Base-by-base conservation (phyloP, 2,329 filamentous ascomycete genomes). In the Apiospora koreana region DNA sequence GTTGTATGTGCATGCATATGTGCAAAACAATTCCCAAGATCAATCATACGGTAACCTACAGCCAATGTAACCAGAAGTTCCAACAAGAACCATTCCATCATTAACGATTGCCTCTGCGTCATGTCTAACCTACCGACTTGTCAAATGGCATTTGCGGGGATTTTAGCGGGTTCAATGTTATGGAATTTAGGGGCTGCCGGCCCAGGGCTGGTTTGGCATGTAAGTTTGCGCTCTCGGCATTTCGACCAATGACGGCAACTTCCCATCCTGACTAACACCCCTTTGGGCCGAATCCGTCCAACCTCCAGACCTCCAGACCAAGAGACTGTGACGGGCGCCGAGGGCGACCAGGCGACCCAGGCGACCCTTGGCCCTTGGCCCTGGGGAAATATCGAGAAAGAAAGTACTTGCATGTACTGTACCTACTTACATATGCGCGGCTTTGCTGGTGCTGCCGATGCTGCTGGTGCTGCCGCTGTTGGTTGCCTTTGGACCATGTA, bases 191-290 rank as follows among this genome's bases (percentile, higher is more conserved):
- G n/a, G n/a, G n/a, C n/a, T n/a, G n/a, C n/a, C n/a, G n/a, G n/a
- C n/a, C n/a, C n/a, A 35, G 18, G 62, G 62, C 31, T 38, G 43
- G 46, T 23, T 25, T 48, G 46, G 28, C 28, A 16, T 38, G 54
- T 12, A 62, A 62, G 28, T 62, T 62, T 38, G 54, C 31, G 64
- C 45, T 79, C 83, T 79, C 83, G 84, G 84, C 77, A 83, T 81
- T 80, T 84, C 81, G 84, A 81, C 81, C 83, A 84, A 84, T 83
- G 79, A 80, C 79, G 80, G 81, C 78, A 72, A 69, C 70, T 65
- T 73, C 68, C 62, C 70, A 75, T 68, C 74, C 72, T 62, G 70
- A 74, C 72, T 74, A 71, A 71, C 68, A 70, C 70, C 77, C 80
- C 81, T 76, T 82, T 82, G 77, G 81, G 77, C 81, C 81, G 81